These are phyloP conservation scores for Colletotrichum gloeosporioides DNA, from an alignment of 2,329 filamentous ascomycete genomes.

Conservation along the genomic window DNA sequence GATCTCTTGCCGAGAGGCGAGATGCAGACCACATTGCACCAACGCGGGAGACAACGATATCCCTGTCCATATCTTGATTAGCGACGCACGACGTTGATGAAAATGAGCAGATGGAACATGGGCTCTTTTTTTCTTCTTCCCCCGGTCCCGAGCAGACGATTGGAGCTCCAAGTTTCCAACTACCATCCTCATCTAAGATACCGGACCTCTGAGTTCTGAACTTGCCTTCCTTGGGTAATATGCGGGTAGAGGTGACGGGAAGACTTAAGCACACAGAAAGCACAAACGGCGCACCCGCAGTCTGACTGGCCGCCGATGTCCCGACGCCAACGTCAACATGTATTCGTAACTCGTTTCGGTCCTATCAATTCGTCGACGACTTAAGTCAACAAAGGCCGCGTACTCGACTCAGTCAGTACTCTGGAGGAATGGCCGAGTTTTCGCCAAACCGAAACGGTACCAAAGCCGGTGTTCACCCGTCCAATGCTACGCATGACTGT, in stretches of 20 bases:
- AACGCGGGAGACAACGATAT: neutral
- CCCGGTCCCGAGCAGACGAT: neutral
- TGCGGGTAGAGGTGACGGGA: neutral
- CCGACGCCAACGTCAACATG: neutral
- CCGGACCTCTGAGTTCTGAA: too few relatives aligned
- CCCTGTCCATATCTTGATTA: conserved; percentile 9
- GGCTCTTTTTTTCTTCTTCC: neutral
- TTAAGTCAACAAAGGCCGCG: neutral
- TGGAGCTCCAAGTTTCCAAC: neutral
- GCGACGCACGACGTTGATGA: conserved; percentile 10
- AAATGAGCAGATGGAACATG: conserved; percentile 16
- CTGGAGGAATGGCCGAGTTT: neutral
- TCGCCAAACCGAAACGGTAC: neutral
- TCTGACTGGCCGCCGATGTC: neutral
- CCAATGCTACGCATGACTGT: neutral
- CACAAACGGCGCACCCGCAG: neutral
- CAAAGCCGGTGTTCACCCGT: neutral
- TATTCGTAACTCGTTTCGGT: too few relatives aligned
- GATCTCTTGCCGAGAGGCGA: conserved; percentile 4
- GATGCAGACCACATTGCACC: conserved; percentile 1
- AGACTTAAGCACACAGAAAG: neutral
- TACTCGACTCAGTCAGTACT: neutral
- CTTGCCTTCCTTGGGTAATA: neutral
- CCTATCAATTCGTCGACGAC: neutral
- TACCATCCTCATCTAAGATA: too few relatives aligned